Conservation (phyloP, 2,329 filamentous ascomycete genomes). For the Botrytis porri region DNA sequence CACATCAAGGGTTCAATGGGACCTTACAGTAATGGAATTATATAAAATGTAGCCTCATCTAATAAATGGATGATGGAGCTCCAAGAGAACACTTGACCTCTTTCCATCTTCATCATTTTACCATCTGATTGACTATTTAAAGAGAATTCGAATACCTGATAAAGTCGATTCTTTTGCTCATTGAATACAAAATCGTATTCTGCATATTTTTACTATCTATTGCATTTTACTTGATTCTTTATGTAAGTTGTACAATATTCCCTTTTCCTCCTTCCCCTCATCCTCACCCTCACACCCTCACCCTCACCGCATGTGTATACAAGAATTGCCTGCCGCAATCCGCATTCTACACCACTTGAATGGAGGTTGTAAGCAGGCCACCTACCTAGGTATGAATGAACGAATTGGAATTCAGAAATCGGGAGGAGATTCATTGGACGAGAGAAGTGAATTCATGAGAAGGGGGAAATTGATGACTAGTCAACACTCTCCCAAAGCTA, state of each 20-base stretch:
- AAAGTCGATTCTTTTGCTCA: neutral
- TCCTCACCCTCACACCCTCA: neutral
- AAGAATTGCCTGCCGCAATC: conserved; percentile 16
- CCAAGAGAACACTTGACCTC: conserved; percentile 19
- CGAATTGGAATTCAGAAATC: neutral
- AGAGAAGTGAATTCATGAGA: neutral
- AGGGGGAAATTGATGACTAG: neutral
- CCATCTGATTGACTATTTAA: neutral
- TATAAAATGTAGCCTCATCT: conserved; percentile 16
- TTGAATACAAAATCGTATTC: neutral
- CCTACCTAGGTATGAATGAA: neutral
- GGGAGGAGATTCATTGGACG: neutral
- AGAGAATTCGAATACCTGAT: neutral
- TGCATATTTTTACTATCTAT: neutral
- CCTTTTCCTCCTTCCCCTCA: neutral
- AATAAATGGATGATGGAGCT: neutral
- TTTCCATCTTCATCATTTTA: neutral
- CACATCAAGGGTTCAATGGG: conserved; percentile 12
- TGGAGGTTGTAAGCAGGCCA: neutral
- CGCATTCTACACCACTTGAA: neutral
- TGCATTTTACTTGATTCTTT: neutral
- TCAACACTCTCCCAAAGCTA: neutral
- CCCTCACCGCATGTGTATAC: conserved; percentile 4
- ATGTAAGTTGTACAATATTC: conserved; percentile 16
- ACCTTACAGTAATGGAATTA: conserved; percentile 8